A percentile compares a stretch with the other conserved stretches of the same genome.
These are phyloP conservation scores for Porcisia hertigi DNA, from an alignment of 208 protist species.

Conservation along the genomic window DNA sequence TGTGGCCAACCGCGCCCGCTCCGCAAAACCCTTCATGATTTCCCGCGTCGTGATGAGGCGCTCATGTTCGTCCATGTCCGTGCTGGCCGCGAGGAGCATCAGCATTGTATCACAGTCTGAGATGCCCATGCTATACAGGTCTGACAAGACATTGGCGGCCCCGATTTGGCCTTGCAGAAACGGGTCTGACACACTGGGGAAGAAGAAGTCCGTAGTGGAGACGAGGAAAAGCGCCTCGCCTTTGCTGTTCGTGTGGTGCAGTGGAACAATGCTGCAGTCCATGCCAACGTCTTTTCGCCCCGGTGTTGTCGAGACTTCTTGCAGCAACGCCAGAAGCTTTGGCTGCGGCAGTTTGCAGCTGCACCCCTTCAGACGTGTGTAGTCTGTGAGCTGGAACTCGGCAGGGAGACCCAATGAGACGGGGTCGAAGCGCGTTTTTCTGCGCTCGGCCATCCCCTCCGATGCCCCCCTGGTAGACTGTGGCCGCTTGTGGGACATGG, in stretches of 20 bases:
- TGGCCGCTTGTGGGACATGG: conserved; percentile 21
- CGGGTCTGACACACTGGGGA: conserved; percentile 96
- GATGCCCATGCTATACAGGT: conserved; percentile 97
- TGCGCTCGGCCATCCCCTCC: conserved; percentile 19
- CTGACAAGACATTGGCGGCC: conserved; percentile 96
- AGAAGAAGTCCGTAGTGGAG: conserved; percentile 97
- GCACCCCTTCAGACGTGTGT: conserved; percentile 89
- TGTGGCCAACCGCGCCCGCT: conserved; percentile 74
- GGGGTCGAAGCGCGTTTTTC: conserved; percentile 73
- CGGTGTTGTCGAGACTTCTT: conserved; percentile 64
- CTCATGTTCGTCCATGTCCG: conserved; percentile 91
- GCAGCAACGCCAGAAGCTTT: conserved; percentile 88
- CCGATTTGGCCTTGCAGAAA: conserved; percentile 95
- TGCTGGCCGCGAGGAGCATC: conserved; percentile 94
- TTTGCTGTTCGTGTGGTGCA: conserved; percentile 52
- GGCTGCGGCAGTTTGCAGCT: conserved; percentile 95
- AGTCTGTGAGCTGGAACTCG: conserved; percentile 90
- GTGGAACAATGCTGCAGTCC: conserved; percentile 94
- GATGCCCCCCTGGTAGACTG: conserved; percentile 20
- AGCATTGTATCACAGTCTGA: conserved; percentile 94
- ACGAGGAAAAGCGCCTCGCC: conserved; percentile 83
- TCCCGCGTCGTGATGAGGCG: conserved; percentile 75
- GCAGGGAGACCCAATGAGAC: conserved; percentile 63
- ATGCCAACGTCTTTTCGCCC: conserved; percentile 83
- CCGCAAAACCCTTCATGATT: conserved; percentile 95